phyloP scores from a whole-genome alignment of 1,284 basidiomycete genomes.

The Tranzscheliella williamsii region DNA sequence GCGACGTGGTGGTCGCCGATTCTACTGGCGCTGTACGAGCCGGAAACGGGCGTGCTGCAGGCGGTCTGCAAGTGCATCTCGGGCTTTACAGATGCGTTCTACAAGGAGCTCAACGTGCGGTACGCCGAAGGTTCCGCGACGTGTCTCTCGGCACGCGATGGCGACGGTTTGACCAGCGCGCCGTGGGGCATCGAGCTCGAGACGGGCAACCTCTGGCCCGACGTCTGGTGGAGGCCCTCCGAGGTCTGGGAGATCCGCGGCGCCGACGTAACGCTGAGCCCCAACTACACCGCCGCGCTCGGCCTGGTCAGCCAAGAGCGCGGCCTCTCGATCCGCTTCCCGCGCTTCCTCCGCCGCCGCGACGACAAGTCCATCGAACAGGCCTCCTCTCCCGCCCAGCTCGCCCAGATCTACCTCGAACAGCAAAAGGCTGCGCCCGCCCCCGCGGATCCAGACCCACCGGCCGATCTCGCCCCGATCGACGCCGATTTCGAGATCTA shows the following conservation, averaged over 20 bases:
- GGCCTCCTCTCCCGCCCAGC: conserved; percentile 38
- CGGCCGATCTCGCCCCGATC: no score
- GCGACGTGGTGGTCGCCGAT: conserved; percentile 91
- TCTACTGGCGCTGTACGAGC: conserved; percentile 77
- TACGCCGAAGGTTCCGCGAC: conserved; percentile 29
- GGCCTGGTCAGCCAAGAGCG: conserved; percentile 69
- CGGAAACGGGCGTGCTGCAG: conserved; percentile 71
- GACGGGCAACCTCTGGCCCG: conserved; percentile 67
- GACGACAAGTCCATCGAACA: conserved; percentile 49
- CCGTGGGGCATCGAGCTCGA: conserved; percentile 43
- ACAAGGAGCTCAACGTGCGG: conserved; percentile 64
- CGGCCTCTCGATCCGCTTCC: conserved; percentile 65
- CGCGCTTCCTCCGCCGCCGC: conserved; percentile 59
- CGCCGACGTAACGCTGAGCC: conserved; percentile 79
- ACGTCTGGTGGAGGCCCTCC: conserved; percentile 73
- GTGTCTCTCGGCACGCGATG: conserved; percentile 16
- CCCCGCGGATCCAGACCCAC: no score
- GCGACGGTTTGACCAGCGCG: not conserved
- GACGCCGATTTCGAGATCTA: no score
- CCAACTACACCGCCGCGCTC: conserved; percentile 79
- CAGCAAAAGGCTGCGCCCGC: conserved; percentile 38
- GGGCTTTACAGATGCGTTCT: conserved; percentile 87
- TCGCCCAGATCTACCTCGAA: conserved; percentile 50
- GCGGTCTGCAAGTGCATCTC: conserved; percentile 60
- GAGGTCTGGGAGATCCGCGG: conserved; percentile 77